phyloP scores from a whole-genome alignment of 2,329 filamentous ascomycete genomes.

The Zelopaecilomyces penicillatus region DNA sequence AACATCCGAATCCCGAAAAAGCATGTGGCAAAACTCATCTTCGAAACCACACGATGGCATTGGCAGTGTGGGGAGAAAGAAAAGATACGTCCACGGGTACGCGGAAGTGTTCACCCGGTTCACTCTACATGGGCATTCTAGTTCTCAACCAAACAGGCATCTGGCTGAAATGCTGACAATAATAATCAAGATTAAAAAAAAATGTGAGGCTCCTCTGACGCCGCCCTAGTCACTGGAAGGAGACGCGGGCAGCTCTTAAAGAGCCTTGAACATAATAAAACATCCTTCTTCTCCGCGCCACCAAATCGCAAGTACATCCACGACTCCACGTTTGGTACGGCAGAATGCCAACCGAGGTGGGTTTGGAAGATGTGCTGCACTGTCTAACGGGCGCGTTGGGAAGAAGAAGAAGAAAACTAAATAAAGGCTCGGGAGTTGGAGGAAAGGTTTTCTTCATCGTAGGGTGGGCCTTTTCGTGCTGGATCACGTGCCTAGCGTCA shows the following conservation, averaged over 20 bases:
- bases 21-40: no score
- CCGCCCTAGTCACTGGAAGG: constrained; percentile 30
- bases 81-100: no score
- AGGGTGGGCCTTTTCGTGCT: neutral
- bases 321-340: constrained; percentile 44
- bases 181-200: constrained; percentile 2
- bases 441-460: neutral
- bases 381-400: constrained; percentile 75
- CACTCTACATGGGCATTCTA: no score
- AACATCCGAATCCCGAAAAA: no score
- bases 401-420: constrained; percentile 33
- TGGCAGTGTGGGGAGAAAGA: no score
- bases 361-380: constrained; percentile 64
- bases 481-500: no score
- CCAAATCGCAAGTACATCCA: constrained; percentile 60
- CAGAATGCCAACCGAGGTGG: constrained; percentile 61
- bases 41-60: no score
- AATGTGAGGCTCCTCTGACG: constrained; percentile 36
- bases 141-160: no score
- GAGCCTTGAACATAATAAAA: constrained; percentile 27
- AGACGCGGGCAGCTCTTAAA: constrained; percentile 52
- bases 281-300: constrained; percentile 43
- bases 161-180: no score
- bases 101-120: no score
- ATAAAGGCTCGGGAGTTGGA: neutral